Base-by-base conservation (phyloP, 176 grass and related monocot genomes). In the Luzula sylvatica region DNA sequence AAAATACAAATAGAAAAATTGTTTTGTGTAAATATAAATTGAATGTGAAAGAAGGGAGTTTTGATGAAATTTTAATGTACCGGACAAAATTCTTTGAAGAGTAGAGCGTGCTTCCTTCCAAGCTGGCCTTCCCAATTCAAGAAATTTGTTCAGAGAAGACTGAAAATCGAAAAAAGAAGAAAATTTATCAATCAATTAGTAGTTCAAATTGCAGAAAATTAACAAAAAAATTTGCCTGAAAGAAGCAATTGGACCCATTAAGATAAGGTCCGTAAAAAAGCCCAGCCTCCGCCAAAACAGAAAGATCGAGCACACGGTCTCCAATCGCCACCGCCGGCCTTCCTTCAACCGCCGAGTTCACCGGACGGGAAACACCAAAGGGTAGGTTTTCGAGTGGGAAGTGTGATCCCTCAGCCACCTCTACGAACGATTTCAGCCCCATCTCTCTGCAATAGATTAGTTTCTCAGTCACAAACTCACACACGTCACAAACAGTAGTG, bases 341-440 rank as follows among this genome's bases (percentile, higher is more conserved):
- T 46, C 80, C 66, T 53, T 56, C 42, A 17, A 3, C 29, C 8
- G 53, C 47, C 20, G 18, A 26, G n/a, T 23, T 11, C 64, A 17
- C 15, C 61, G 47, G 8, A 52, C 77, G 63, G 81, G 86, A 80
- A 70, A 90, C 81, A 40, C 92, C 92, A 66, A 80, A 96, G 25
- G 90, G 92, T 1, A 96, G 92, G 72, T 96, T 96, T 74, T 96
- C 80, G 46, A 82, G 73, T 23, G 92, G 85, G 81, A 96, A 96
- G 78, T 96, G 81, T 15, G 92, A 96, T 3, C 56, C 81, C 24
- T 38, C 55, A 13, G 67, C 16, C 42, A 96, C 92, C 45, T 96
- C 71, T 56, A 96, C 85, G 67, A 96, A 96, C 16, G 92, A 90
- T 55, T 70, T 74, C 55, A 89, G 72, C 20, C 47, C 69, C 76